Conservation (phyloP, 805 yeast genomes). For the Millerozyma miso region DNA sequence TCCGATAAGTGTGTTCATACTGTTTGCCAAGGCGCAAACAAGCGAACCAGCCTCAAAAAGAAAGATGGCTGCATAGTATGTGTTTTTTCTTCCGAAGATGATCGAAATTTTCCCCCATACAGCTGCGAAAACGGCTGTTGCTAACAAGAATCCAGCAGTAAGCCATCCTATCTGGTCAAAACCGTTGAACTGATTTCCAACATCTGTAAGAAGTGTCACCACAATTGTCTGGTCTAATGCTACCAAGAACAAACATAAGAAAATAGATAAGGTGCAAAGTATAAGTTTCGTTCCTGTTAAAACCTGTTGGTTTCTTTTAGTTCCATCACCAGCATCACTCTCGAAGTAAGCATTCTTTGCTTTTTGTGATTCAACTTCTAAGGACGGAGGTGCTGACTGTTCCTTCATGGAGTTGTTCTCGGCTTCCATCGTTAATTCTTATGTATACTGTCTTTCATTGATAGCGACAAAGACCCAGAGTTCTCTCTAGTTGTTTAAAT, state of each 20-base stretch:
- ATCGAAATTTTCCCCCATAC: slow-evolving; percentile 35
- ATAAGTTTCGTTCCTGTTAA: slow-evolving; percentile 24
- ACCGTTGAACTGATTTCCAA: slow-evolving; percentile 33
- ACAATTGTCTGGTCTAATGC: slow-evolving; percentile 41
- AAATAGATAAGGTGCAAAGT: slow-evolving; percentile 23
- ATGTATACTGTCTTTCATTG: no score
- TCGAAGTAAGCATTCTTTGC: slow-evolving; percentile 19
- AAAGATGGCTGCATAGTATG: slow-evolving; percentile 21
- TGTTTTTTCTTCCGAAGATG: slow-evolving; percentile 32
- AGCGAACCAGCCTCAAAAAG: slow-evolving; percentile 33
- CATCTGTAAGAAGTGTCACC: slow-evolving; percentile 28
- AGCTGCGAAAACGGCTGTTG: slow-evolving; percentile 31
- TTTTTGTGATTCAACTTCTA: background rate
- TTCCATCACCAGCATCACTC: slow-evolving; percentile 42
- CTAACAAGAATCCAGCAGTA: slow-evolving; percentile 31
- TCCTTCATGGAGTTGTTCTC: background rate
- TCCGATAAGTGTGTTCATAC: slow-evolving; percentile 38
- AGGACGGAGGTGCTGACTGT: background rate
- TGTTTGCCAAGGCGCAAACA: slow-evolving; percentile 32
- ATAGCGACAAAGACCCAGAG: no score
- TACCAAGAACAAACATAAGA: slow-evolving; percentile 28
- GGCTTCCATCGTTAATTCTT: no score
- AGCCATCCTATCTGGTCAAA: slow-evolving; percentile 36
- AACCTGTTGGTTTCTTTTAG: slow-evolving; percentile 34
- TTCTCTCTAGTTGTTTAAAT: no score